phyloP scores from a whole-genome alignment of 306 rosid species.

The Leucaena leucocephala region DNA sequence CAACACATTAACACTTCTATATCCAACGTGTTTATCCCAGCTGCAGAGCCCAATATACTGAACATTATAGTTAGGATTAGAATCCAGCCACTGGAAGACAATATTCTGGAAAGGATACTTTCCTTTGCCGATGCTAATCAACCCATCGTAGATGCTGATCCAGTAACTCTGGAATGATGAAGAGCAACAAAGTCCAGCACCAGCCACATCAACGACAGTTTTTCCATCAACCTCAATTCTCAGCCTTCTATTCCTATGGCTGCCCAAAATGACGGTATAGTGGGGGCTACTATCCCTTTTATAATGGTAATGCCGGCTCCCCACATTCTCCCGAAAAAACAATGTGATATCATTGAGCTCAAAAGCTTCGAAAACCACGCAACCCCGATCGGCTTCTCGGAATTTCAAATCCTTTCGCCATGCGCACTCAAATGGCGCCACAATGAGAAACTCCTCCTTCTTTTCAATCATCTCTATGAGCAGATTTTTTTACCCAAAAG shows the following conservation, averaged over 20 bases:
- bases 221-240: slow-evolving; percentile 79
- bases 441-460: slow-evolving; percentile 63
- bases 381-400: slow-evolving; percentile 88
- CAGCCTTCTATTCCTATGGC: slow-evolving; percentile 84
- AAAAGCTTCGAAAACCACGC: slow-evolving; percentile 88
- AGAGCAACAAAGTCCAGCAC: slow-evolving; percentile 77
- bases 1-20: slow-evolving; percentile 79
- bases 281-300: slow-evolving; percentile 89
- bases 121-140: slow-evolving; percentile 87
- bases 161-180: slow-evolving; percentile 89
- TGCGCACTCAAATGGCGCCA: slow-evolving; percentile 93
- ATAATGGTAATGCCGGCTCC: slow-evolving; percentile 92
- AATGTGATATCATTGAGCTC: slow-evolving; percentile 91
- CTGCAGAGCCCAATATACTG: slow-evolving; percentile 92
- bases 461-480: slow-evolving; percentile 50
- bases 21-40: slow-evolving; percentile 96
- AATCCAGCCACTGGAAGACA: slow-evolving; percentile 90
- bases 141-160: slow-evolving; percentile 89
- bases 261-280: slow-evolving; percentile 87
- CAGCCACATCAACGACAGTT: slow-evolving; percentile 81
- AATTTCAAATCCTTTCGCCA: slow-evolving; percentile 87
- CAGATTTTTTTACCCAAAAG: neutral
- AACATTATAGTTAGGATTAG: slow-evolving; percentile 73
- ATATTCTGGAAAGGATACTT: slow-evolving; percentile 83
- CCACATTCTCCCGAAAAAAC: slow-evolving; percentile 87